Evolutionary conservation across 257 asterid species (phyloP).

Genomic region (Petrea volubilis): DNA sequence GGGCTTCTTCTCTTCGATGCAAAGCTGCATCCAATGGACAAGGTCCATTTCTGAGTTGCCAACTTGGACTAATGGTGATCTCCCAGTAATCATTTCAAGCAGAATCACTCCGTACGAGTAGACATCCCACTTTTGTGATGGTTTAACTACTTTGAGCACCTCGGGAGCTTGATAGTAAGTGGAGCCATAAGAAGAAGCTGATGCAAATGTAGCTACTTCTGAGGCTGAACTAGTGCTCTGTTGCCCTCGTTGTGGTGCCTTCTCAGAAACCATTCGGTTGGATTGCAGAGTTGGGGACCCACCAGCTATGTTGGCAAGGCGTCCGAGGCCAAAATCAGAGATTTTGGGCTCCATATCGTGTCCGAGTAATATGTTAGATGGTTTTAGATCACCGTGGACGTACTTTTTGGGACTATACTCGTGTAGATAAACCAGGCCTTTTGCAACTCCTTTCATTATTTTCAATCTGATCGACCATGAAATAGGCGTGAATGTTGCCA

Average conservation of each 20-base stretch:
- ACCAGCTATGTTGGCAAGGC: conserved; percentile 84
- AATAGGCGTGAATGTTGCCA: conserved; percentile 62
- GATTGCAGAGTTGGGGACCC: conserved; percentile 69
- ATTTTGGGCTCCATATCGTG: conserved; percentile 77
- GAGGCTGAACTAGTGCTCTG: conserved; percentile 50
- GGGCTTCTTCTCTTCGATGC: conserved; percentile 90
- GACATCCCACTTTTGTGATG: conserved; percentile 94
- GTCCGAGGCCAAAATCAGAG: conserved; percentile 90
- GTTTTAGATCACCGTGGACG: conserved; percentile 91
- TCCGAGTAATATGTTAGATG: conserved; percentile 83
- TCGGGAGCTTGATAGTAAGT: conserved; percentile 90
- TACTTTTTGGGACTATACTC: conserved; percentile 92
- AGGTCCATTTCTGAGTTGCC: conserved; percentile 66
- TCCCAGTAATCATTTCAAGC: conserved; percentile 85
- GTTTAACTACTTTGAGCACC: conserved; percentile 70
- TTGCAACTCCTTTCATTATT: conserved; percentile 85
- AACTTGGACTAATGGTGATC: conserved; percentile 57
- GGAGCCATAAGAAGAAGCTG: conserved; percentile 53
- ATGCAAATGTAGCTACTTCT: conserved; percentile 46
- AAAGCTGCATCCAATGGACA: conserved; percentile 80
- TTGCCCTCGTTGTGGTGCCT: conserved; percentile 42
- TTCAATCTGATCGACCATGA: conserved; percentile 72
- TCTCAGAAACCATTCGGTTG: conserved; percentile 49
- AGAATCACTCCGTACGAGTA: conserved; percentile 78
- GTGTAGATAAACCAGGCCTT: conserved; percentile 73